Evolutionary conservation across 208 protist species (phyloP).

Genomic region (Wallacemonas rigidus): DNA sequence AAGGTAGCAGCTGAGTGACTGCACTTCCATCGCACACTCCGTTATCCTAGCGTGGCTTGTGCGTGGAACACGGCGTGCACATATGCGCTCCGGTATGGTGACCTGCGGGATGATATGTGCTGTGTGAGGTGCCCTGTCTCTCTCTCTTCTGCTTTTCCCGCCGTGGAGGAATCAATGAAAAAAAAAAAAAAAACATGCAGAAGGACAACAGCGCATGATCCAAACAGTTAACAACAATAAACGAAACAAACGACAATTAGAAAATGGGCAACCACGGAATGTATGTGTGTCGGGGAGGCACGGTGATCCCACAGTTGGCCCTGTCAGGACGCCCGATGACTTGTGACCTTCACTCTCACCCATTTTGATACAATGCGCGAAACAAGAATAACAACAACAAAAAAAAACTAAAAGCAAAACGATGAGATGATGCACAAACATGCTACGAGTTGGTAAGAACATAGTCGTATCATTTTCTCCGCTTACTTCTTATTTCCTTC

Average conservation of each 20-base stretch:
- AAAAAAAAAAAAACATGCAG: too few relatives aligned
- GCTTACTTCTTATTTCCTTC: conserved; percentile 8
- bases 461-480: background rate
- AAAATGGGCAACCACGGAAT: background rate
- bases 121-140: too few relatives aligned
- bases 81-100: too few relatives aligned
- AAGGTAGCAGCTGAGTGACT: too few relatives aligned
- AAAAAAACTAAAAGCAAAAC: conserved; percentile 15
- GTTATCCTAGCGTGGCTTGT: too few relatives aligned
- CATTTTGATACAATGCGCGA: conserved; percentile 12
- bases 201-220: too few relatives aligned
- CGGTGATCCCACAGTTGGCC: background rate
- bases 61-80: too few relatives aligned
- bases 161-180: too few relatives aligned
- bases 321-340: background rate
- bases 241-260: background rate
- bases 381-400: conserved; percentile 22
- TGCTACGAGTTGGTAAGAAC: conserved; percentile 14
- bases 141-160: too few relatives aligned
- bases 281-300: background rate
- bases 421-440: conserved; percentile 16
- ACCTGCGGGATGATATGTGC: too few relatives aligned
- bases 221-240: too few relatives aligned
- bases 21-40: too few relatives aligned
- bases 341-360: background rate